Base-by-base conservation (phyloP, 23 red algal species). In the Gracilaria domingensis region DNA sequence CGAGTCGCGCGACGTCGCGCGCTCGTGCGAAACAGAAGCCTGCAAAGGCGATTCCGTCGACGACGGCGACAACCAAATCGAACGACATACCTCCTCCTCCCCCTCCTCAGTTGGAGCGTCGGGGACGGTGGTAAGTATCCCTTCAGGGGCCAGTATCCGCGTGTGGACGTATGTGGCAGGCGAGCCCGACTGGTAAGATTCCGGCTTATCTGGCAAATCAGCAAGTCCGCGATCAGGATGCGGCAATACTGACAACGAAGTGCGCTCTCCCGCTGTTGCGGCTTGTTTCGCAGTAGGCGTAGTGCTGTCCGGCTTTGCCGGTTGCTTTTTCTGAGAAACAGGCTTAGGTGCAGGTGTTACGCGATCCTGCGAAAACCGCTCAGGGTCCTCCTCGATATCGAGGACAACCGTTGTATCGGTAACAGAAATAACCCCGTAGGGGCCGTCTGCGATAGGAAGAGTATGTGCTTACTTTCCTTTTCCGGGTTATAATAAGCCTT, bases 381-480 rank as follows among this genome's bases (percentile, higher is more conserved):
- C 33, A 29, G 12, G 51, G 28, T 80, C 36, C 4, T 38, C 75
- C 51, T 80, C 9, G 39, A 80, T 80, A 49, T 50, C 11, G 21
- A 80, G 75, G 0, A 80, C 29, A 51, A 4, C 75, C 16, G 0
- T 80, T 29, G 36, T 54, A 54, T 47, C n/a, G 42, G 24, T 47
- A 29, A 51, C 75, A 16, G 75, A 80, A 13, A 80, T 51, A 20
- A 80, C 75, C 51, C 75, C 21, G 75, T 80, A 57, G 42, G 49
- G 75, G 20, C 75, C 37, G 47, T 80, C 51, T 8, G 75, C 4
- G 51, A 80, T 80, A 17, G 42, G 16, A 80, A 47, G 8, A 80
- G 75, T 38, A 8, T 57, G 34, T 48, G 37, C 4, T 14, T 4
- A 0, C 50, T 80, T 8, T 47, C 21, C 7, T 29, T 54, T 29